Evolutionary conservation across 257 asterid species (phyloP), one percentile per base, ranked within the genome.

Genomic region (Penstemon newberryi): DNA sequence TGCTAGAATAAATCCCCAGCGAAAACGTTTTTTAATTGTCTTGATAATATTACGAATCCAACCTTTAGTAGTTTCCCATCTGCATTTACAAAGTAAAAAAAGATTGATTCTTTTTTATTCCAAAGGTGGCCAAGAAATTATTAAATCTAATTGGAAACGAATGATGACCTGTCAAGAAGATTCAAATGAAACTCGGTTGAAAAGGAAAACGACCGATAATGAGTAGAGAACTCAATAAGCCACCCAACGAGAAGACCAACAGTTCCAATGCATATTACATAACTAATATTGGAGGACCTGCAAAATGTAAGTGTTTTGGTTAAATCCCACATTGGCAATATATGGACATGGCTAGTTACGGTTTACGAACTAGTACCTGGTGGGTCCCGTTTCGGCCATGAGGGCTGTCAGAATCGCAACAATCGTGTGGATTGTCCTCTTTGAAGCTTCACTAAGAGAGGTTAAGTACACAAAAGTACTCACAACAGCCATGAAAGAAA

Each of bases 401-500:
- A 94, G 87, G 64, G 98, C 99, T 3, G 99, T 94, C 43, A 94
- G 68, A 70, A 94, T 87, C 18, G 97, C 96, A 64, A 89, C 86
- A 49, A 89, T 63, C 0, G 97, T 94, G 88, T 91, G 96, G 65
- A 94, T 91, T 15, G 98, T 84, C 80, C 99, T 79, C 79, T 89
- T 91, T 37, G 96, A 81, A 68, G 72, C 80, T 71, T 94, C 99
- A 57, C 88, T 77, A 33, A 91, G 80, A 1, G 96, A 67, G 59
- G 96, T 55, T 54, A 94, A 77, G 84, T 91, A 86, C 38, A 94
- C 88, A 56, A 91, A 94, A 9, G 99, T 94, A 74, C 97, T 89
- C 70, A 86, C 91, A 38, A 91, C 93, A 45, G 99, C 99, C 95
- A 94, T 91, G 91, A 94, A 94, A 18, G 99, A 94, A 74, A 94